Base-by-base conservation (phyloP, 768 basidiomycete species). In the Infundibulicybe gibba region DNA sequence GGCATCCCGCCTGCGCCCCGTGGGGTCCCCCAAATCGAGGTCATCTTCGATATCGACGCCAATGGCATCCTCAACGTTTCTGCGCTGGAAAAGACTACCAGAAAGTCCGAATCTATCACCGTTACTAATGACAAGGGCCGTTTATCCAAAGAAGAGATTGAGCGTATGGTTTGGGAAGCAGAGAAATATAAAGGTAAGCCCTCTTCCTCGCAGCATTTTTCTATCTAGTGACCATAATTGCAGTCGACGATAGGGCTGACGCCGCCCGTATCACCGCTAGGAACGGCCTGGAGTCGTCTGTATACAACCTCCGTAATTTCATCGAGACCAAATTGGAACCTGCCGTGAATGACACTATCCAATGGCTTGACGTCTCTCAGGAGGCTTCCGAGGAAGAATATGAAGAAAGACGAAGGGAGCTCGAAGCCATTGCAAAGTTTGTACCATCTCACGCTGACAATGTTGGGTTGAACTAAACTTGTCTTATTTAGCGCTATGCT, bases 101-200 rank as follows among this genome's bases (percentile, higher is more conserved):
- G 93, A n/a, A n/a, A n/a, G 74, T 90, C 88, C 48, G 87, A 83
- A 67, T 85, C 86, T 52, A 90, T 90, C 63, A 91, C n/a, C n/a
- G n/a, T 89, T 49, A 91, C 87, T 59, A 91, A 90, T 67, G 91
- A 94, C 77, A 92, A 95, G 77, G 91, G 92, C 42, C 90, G 93
- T 67, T 72, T 97, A 54, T 90, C 87, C 55, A 89, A 93, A 72
- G 93, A 94, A 68, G 93, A 95, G 64, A 95, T 95, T 52, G 93
- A 97, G 66, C 87, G 91, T 65, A 97, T 97, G 93, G 90, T 95
- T 41, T 62, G 63, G 48, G 93, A 94, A 62, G 92, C 93, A 46
- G 92, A 94, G 80, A 81, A 82, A 63, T 93, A 90, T 77, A 90
- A 85, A 71, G 71, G 80, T 77, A 66, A 78, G 58, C 16, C 20